Base-by-base conservation (phyloP, 169 alveolate species). In the Plasmodium vivax region DNA sequence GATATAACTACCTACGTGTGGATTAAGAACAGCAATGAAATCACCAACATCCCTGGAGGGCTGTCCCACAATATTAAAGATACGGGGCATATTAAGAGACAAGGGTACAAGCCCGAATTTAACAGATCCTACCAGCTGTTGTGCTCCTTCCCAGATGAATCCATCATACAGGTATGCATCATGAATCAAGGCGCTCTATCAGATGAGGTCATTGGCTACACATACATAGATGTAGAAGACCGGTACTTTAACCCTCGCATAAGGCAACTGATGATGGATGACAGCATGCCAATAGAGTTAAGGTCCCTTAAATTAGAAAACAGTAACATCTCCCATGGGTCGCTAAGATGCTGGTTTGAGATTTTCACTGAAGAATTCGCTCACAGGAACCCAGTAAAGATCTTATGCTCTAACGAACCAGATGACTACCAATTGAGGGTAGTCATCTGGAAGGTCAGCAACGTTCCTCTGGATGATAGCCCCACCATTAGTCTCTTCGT, bases 371-470 rank as follows among this genome's bases (percentile, higher is more conserved):
- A 94, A 54, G 97, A 96, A 23, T 96, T 93, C 74, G 98, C 99
- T 14, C 97, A 96, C 88, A 95, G 95, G 30, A 97, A 96, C 45
- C 99, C 99, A 14, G 91, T 97, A 0, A 95, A 96, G 43, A 94
- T 96, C 27, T 79, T 98, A 16, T 96, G 98, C 30, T 94, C 97
- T 23, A 95, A 96, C 43, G 99, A 98, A 90, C 98, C 98, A 2
- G 98, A 97, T 38, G 98, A 96, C 58, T 97, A 93, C 82, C 98
- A 98, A 84, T 94, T 98, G 32, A 84, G 99, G 62, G 96, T 96
- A 12, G 99, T 98, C n/a, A 94, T 98, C 36, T 98, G 99, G 99
- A 97, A 96, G 81, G 98, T 97, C 27, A 96, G 94, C 41, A 97
- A 96, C 6, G 98, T 96, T 47, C 97, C 98, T 0, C 73, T 98